phyloP scores from a whole-genome alignment of 2,329 filamentous ascomycete genomes.

The Metarhizium brunneum region DNA sequence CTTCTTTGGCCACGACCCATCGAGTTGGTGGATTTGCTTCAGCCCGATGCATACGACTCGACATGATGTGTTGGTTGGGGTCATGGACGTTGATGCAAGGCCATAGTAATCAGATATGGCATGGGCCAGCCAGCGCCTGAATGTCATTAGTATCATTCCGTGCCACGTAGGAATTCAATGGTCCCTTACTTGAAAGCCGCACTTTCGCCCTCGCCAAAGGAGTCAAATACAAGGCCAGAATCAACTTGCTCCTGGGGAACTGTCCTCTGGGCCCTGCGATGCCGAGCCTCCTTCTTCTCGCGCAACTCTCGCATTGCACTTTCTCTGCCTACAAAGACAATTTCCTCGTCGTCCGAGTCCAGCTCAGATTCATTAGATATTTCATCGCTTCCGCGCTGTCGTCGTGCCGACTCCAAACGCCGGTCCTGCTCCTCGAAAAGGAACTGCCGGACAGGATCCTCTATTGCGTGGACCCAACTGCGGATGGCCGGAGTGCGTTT shows the following conservation, averaged over 20 bases:
- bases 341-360: conserved; percentile 64
- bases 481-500: conserved; percentile 75
- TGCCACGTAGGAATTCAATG: background rate
- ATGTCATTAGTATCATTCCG: background rate
- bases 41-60: conserved; percentile 79
- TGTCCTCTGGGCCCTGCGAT: conserved; percentile 43
- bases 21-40: conserved; percentile 33
- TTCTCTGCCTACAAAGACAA: conserved; percentile 74
- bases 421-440: conserved; percentile 41
- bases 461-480: conserved; percentile 71
- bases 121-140: conserved; percentile 83
- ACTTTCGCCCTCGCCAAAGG: conserved; percentile 61
- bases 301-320: conserved; percentile 43
- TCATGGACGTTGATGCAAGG: conserved; percentile 72
- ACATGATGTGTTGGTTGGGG: conserved; percentile 58
- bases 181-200: conserved; percentile 70
- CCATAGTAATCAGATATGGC: conserved; percentile 90
- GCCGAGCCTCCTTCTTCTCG: conserved; percentile 28
- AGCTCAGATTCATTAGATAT: conserved; percentile 19
- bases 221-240: conserved; percentile 69
- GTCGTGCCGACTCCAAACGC: conserved; percentile 5
- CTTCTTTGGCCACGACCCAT: conserved; percentile 19
- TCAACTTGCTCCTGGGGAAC: conserved; percentile 50
- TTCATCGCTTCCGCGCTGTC: conserved; percentile 15
- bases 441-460: conserved; percentile 74